phyloP scores from a whole-genome alignment of 208 protist genomes.

The Acanthamoeba castellanii region DNA sequence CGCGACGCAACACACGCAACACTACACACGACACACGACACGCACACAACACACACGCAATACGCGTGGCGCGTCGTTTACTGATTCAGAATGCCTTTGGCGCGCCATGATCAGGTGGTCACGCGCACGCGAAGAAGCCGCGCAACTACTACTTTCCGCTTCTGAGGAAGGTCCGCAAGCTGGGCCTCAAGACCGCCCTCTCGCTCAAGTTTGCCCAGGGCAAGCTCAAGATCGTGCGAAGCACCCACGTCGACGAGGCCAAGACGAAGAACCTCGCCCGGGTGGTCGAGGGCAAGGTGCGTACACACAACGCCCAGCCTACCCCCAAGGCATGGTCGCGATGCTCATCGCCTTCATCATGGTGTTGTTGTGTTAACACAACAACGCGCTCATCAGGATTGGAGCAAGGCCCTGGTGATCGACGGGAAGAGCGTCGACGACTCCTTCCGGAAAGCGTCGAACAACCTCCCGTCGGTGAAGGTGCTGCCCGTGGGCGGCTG shows the following conservation, averaged over 20 bases:
- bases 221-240: conserved; percentile 66
- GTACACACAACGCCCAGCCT: neutral
- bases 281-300: conserved; percentile 58
- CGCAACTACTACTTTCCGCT: conserved; percentile 30
- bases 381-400: neutral
- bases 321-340: too few relatives aligned
- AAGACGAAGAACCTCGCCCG: conserved; percentile 69
- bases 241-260: conserved; percentile 30
- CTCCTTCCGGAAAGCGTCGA: conserved; percentile 38
- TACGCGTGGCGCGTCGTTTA: too few relatives aligned
- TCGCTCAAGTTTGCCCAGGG: conserved; percentile 65
- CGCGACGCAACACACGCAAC: too few relatives aligned
- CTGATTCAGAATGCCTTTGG: neutral
- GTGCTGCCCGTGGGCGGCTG: conserved; percentile 29
- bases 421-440: conserved; percentile 20
- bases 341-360: too few relatives aligned
- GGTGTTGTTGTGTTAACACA: too few relatives aligned
- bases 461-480: conserved; percentile 38
- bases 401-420: conserved; percentile 33
- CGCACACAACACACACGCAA: neutral
- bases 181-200: conserved; percentile 65
- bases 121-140: conserved; percentile 54
- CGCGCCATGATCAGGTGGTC: neutral
- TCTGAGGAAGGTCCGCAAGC: conserved; percentile 57
- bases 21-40: neutral